These are phyloP conservation scores for Gossypium davidsonii DNA, from an alignment of 441 rosid species.

Conservation along the genomic window DNA sequence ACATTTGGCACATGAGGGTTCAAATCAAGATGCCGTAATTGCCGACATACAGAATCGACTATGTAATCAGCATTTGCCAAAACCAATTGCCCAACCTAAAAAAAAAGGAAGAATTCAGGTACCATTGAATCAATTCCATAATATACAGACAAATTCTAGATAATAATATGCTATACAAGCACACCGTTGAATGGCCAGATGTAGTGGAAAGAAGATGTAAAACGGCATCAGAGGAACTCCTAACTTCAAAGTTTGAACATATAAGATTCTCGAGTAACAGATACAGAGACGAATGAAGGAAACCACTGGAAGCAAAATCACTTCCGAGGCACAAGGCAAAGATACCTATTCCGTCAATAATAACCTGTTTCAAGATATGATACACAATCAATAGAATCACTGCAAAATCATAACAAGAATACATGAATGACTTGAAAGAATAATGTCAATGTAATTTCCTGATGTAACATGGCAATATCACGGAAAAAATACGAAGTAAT, in stretches of 20 bases:
- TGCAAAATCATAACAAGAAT: background rate
- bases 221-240: slow-evolving; percentile 72
- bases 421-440: slow-evolving; percentile 1
- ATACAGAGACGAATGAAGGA: slow-evolving; percentile 85
- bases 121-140: background rate
- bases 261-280: slow-evolving; percentile 80
- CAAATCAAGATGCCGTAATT: slow-evolving; percentile 83
- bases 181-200: slow-evolving; percentile 62
- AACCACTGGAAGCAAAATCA: slow-evolving; percentile 74
- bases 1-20: slow-evolving; percentile 88
- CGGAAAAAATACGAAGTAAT: slow-evolving; percentile 52
- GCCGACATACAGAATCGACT: slow-evolving; percentile 82
- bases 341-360: slow-evolving; percentile 79
- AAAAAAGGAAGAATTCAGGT: slow-evolving; percentile 4
- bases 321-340: slow-evolving; percentile 68
- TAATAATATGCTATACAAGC: slow-evolving; percentile 16
- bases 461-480: slow-evolving; percentile 78
- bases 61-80: slow-evolving; percentile 90
- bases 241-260: slow-evolving; percentile 63
- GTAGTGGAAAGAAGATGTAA: slow-evolving; percentile 59
- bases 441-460: slow-evolving; percentile 37
- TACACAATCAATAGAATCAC: slow-evolving; percentile 9
- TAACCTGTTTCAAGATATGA: slow-evolving; percentile 42
- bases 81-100: slow-evolving; percentile 86
- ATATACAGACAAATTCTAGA: background rate